Evolutionary conservation across 345 rosid species (phyloP), one percentile per base, ranked within the genome.

Genomic region (Iberis pinnata): DNA sequence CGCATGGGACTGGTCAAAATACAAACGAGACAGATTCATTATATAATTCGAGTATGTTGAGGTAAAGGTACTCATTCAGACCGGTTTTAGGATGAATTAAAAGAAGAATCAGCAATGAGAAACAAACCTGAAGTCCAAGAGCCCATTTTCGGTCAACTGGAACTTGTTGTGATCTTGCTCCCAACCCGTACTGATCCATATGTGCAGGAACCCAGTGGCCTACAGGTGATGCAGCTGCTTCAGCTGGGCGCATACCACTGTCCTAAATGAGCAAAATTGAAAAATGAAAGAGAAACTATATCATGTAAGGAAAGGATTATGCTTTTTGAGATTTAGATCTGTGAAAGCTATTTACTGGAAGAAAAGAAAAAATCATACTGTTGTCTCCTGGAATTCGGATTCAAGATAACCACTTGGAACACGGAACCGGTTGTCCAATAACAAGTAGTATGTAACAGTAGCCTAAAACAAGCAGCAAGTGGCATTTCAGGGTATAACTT

Each of bases 401-500:
- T 80, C 85, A 40, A 78, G 84, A 74, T 82, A 75, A 55, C 83
- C 85, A 68, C 83, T 83, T 61, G 85, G 76, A 64, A 78, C 86
- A 29, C 84, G 80, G 61, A 76, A 80, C 22, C 87, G 70, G 38
- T 85, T 88, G 76, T 88, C 95, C 76, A 88, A 56, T 48, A 83
- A 72, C 64, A 92, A 55, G 74, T 88, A 88, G 72, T 92, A 92
- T 8, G 98, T 80, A 49, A 92, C 94, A 64, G 97, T 92, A 51
- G 76, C 98, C 98, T 92, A 87, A 61, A 69, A 80, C 50, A 68
- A 53, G 26, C 9, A 7, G 40, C 60, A 40, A 48, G 7, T 49
- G 63, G 12, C 43, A 42, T 50, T 53, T 61, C 36, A 64, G 39
- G 58, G 41, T n/a, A 8, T 42, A 8, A 44, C 24, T 49, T 39